These are phyloP conservation scores for Lipomyces mesembrius DNA, from an alignment of 805 yeast species.

Conservation along the genomic window DNA sequence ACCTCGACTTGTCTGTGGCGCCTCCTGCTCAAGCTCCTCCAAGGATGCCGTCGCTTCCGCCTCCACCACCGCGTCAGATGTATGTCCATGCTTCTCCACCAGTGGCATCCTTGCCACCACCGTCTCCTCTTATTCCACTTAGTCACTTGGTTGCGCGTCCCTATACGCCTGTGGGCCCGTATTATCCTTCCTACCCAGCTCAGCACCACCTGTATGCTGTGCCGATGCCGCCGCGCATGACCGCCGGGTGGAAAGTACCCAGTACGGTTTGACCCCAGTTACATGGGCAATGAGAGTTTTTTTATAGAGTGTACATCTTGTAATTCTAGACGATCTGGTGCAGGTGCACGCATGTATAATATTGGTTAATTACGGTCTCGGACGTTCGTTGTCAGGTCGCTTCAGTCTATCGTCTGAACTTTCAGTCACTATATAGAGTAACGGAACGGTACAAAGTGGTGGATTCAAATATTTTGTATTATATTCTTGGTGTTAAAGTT, in stretches of 20 bases:
- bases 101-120: neutral
- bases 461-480: too few relatives aligned
- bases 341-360: too few relatives aligned
- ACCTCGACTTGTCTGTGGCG: neutral
- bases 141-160: neutral
- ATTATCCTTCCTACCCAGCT: neutral
- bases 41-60: neutral
- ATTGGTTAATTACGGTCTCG: too few relatives aligned
- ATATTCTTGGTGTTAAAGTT: neutral
- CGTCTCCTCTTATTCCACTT: neutral
- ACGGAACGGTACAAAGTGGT: too few relatives aligned
- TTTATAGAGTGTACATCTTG: slow-evolving; percentile 1
- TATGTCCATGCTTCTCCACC: slow-evolving; percentile 1
- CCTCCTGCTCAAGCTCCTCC: neutral
- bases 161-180: slow-evolving; percentile 1
- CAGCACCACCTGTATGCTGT: neutral
- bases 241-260: slow-evolving; percentile 8
- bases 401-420: too few relatives aligned
- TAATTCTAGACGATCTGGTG: neutral
- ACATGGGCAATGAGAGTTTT: neutral
- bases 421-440: too few relatives aligned
- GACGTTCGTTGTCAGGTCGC: too few relatives aligned
- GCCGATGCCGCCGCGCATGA: slow-evolving; percentile 8
- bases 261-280: slow-evolving; percentile 2
- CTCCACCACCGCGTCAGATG: slow-evolving; percentile 3